These are phyloP conservation scores for Ilex asprella DNA, from an alignment of 257 asterid species.

Conservation along the genomic window DNA sequence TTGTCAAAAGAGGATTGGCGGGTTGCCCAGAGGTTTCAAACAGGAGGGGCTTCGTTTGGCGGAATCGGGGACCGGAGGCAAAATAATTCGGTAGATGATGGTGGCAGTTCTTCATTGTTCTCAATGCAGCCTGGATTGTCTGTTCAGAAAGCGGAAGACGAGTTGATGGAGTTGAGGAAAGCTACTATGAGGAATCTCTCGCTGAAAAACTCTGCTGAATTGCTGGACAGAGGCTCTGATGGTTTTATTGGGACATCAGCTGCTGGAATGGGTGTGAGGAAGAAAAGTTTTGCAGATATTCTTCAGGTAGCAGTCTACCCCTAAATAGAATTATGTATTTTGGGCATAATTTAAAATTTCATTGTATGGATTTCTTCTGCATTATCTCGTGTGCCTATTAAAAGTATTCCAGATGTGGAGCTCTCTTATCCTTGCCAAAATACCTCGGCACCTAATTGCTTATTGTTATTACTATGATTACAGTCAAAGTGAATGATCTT, in stretches of 20 bases:
- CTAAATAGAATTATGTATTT: background rate
- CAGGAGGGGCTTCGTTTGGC: background rate
- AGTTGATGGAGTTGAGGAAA: background rate
- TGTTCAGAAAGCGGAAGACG: background rate
- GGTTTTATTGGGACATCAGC: background rate
- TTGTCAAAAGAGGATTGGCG: conserved; percentile 3
- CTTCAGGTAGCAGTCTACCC: background rate
- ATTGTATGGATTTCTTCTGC: too few species aligned
- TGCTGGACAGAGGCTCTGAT: background rate
- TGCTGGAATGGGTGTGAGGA: background rate
- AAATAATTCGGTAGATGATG: background rate
- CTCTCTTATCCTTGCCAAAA: too few species aligned
- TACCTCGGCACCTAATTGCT: too few species aligned
- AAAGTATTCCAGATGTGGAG: too few species aligned
- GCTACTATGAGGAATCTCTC: background rate
- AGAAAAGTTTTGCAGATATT: conserved; percentile 2
- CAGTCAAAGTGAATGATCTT: too few species aligned
- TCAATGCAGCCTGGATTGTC: background rate
- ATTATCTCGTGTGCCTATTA: too few species aligned
- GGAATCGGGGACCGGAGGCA: background rate
- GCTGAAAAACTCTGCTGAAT: background rate
- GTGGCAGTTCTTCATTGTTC: background rate
- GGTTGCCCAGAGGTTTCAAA: background rate
- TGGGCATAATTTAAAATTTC: too few species aligned
- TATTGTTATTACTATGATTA: too few species aligned